Percentiles rank a stretch among this genome's conserved stretches.
These are phyloP conservation scores for Fraxinus angustifolia DNA, from an alignment of 305 asterid species.

Conservation along the genomic window DNA sequence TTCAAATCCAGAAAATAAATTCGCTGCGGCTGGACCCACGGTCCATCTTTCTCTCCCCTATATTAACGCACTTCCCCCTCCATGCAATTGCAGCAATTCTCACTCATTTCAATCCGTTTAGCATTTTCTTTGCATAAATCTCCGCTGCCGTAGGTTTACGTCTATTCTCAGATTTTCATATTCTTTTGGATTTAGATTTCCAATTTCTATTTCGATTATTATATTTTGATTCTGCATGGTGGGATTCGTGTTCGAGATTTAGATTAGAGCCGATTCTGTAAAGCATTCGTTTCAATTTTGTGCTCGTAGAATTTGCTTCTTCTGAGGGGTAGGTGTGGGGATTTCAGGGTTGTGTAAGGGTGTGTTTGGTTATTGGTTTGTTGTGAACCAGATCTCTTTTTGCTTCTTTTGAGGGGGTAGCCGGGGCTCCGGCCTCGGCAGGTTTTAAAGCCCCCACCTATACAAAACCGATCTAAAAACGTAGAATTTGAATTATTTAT, in stretches of 20 bases:
- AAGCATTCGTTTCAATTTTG: background rate
- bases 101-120: conserved; percentile 47
- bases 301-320: conserved; percentile 36
- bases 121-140: conserved; percentile 20
- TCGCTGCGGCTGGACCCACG: conserved; percentile 36
- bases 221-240: conserved; percentile 54
- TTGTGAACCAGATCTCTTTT: conserved; percentile 60
- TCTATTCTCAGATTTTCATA: background rate
- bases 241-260: conserved; percentile 30
- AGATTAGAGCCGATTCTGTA: conserved; percentile 22
- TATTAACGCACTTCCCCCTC: conserved; percentile 40
- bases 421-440: conserved; percentile 99
- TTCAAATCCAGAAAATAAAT: background rate
- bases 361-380: conserved; percentile 42
- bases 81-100: conserved; percentile 73
- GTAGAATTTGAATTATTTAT: conserved; percentile 8
- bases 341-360: conserved; percentile 45
- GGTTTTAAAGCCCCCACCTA: conserved; percentile 95
- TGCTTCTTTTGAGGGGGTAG: conserved; percentile 99
- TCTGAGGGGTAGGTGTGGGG: conserved; percentile 95
- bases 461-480: conserved; percentile 33
- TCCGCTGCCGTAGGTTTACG: conserved; percentile 31
- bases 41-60: conserved; percentile 26
- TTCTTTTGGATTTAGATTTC: background rate
- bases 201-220: background rate